Evolutionary conservation across 805 yeast species (phyloP).

Genomic region (Lachancea lanzarotensis): DNA sequence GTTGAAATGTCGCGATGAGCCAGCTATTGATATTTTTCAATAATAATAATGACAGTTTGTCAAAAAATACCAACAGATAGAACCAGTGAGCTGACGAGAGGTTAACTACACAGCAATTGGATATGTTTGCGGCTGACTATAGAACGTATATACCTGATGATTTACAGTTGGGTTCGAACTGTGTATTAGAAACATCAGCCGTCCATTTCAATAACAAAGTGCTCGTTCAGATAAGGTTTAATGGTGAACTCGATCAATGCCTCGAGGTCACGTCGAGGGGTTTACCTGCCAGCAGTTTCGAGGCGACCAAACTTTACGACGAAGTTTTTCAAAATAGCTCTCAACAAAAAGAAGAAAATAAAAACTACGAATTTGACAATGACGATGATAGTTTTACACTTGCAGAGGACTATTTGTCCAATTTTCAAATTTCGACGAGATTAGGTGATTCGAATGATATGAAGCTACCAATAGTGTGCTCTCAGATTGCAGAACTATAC

Average conservation of each 20-base stretch:
- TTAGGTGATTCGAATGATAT: slow-evolving; percentile 44
- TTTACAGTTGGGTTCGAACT: not conserved
- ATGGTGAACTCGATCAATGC: slow-evolving; percentile 41
- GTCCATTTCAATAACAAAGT: slow-evolving; percentile 24
- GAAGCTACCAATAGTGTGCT: slow-evolving; percentile 43
- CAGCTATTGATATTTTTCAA: too few species aligned
- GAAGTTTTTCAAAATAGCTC: not conserved
- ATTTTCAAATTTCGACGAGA: slow-evolving; percentile 41
- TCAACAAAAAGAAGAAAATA: not conserved
- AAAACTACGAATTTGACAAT: not conserved
- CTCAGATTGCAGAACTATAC: slow-evolving; percentile 37
- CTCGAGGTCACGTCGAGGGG: slow-evolving; percentile 35
- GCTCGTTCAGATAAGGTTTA: slow-evolving; percentile 23
- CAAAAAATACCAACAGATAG: too few species aligned
- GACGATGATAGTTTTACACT: slow-evolving; percentile 15
- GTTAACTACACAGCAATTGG: not conserved
- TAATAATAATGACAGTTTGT: too few species aligned
- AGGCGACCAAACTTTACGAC: slow-evolving; percentile 14
- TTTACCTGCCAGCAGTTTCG: slow-evolving; percentile 12
- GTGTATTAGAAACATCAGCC: slow-evolving; percentile 13
- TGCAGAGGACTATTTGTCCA: slow-evolving; percentile 27
- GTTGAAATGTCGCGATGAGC: too few species aligned
- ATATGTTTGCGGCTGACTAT: slow-evolving; percentile 12
- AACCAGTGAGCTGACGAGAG: too few species aligned
- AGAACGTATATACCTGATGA: slow-evolving; percentile 7